Evolutionary conservation across 1,284 basidiomycete species (phyloP), one percentile per base, ranked within the genome.

Genomic region (Cystobasidium slooffiae): DNA sequence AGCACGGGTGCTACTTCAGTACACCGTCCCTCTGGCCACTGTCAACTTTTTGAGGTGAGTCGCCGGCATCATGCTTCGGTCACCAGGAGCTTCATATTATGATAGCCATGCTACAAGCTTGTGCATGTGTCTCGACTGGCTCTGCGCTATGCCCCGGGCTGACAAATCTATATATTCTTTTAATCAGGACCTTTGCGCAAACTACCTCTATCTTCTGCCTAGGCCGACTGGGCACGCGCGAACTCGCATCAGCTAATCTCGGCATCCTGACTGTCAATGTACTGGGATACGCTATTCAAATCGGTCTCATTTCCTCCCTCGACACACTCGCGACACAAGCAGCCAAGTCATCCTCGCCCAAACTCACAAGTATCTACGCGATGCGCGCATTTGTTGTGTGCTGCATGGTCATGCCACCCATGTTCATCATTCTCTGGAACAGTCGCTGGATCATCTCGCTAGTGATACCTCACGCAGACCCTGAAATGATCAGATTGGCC

Each of bases 151-250:
- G n/a, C n/a, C n/a, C n/a, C n/a, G n/a, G n/a, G n/a, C n/a, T n/a
- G n/a, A n/a, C n/a, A n/a, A n/a, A n/a, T n/a, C n/a, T n/a, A n/a
- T n/a, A n/a, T n/a, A n/a, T n/a, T n/a, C n/a, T n/a, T n/a, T n/a
- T n/a, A n/a, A n/a, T n/a, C 24, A 52, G 52, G 39, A 52, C 68
- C 1, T 4, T 70, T 14, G 58, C 62, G 8, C 55, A 56, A 24
- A 59, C 52, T 39, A 43, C 47, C 8, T 64, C 70, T 10, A 55
- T 75, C 63, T 56, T 80, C 51, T 73, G 73, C 22, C 72, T 78
- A 16, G 79, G 78, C 8, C 76, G 79, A 39, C 66, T 80, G 22
- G 79, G 79, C n/a, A 79, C 78, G 12, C 73, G 75, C 5, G 78
- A 80, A 51, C 76, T 80, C 16, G 79, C 79, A 0, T 76, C 76